Percentiles rank a stretch among this genome's conserved stretches.
phyloP scores from a whole-genome alignment of 2,329 filamentous ascomycete species.

The Hypoxylon sp. region DNA sequence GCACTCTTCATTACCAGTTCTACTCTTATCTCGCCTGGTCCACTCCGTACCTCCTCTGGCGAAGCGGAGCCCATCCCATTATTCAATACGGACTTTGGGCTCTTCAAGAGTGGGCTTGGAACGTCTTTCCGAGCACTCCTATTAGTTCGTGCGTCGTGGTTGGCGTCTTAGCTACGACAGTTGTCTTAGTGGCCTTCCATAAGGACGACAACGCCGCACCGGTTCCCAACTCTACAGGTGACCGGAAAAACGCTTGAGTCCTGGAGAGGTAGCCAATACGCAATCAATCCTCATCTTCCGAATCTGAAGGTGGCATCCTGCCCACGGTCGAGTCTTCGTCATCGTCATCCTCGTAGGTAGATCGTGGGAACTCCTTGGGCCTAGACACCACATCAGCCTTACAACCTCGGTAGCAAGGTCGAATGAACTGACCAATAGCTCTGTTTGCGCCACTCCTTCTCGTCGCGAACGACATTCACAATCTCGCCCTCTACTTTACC shows the following conservation, averaged over 20 bases:
- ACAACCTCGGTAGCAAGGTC: conserved; percentile 17
- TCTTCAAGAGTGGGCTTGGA: conserved; percentile 93
- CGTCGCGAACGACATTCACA: conserved; percentile 90
- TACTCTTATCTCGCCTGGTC: conserved; percentile 93
- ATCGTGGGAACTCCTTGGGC: conserved; percentile 84
- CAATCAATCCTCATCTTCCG: conserved; percentile 73
- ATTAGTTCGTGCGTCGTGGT: conserved; percentile 75
- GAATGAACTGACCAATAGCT: conserved; percentile 78
- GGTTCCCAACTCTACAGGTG: conserved; percentile 25
- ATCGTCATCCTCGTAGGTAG: conserved; percentile 73
- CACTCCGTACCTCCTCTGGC: conserved; percentile 89
- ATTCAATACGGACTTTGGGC: conserved; percentile 79
- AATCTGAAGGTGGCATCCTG: conserved; percentile 86
- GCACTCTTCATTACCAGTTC: conserved; percentile 95
- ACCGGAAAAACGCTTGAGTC: conserved; percentile 48
- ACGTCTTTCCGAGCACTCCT: conserved; percentile 85
- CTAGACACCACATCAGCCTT: conserved; percentile 60
- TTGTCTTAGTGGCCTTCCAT: conserved; percentile 68
- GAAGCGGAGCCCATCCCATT: conserved; percentile 76
- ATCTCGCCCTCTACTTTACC: conserved; percentile 91
- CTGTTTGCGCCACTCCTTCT: conserved; percentile 92
- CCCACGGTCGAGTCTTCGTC: conserved; percentile 85
- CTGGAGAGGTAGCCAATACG: conserved; percentile 14
- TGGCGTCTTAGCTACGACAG: conserved; percentile 75
- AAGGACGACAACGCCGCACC: conserved; percentile 53